Evolutionary conservation across 345 rosid species (phyloP).

Genomic region (Geranium rotundifolium): DNA sequence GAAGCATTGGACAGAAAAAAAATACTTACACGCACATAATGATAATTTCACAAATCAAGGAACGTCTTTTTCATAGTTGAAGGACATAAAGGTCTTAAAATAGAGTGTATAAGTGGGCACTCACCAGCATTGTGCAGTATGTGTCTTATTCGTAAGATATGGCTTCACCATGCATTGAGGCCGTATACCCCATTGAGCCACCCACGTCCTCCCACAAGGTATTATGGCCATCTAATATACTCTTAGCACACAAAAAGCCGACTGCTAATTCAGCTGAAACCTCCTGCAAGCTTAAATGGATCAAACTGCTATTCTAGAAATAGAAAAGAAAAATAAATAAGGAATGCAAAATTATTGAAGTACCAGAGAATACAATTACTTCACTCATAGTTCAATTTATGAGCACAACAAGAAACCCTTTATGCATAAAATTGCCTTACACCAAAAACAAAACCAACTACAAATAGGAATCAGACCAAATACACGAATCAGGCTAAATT

Average conservation of each 20-base stretch:
- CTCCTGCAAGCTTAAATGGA: constrained; percentile 12
- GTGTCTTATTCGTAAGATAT: constrained; percentile 25
- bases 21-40: too few relatives aligned
- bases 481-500: too few relatives aligned
- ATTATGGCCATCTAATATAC: constrained; percentile 58
- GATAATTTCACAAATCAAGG: too few relatives aligned
- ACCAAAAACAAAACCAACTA: too few relatives aligned
- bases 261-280: constrained; percentile 1
- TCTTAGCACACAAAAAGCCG: constrained; percentile 11
- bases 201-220: constrained; percentile 64
- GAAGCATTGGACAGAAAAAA: too few relatives aligned
- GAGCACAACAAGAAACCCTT: too few relatives aligned
- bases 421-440: too few relatives aligned
- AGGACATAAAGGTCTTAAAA: neutral
- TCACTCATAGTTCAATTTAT: too few relatives aligned
- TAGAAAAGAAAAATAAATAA: neutral
- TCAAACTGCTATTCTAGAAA: neutral
- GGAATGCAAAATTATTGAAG: too few relatives aligned
- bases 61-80: neutral
- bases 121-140: constrained; percentile 33
- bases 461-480: too few relatives aligned
- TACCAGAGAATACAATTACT: too few relatives aligned
- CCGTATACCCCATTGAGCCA: constrained; percentile 69
- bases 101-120: constrained; percentile 4
- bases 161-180: constrained; percentile 44